Conservation (phyloP, 1,139 yeast genomes). For the Zygotorulaspora mrakii region DNA sequence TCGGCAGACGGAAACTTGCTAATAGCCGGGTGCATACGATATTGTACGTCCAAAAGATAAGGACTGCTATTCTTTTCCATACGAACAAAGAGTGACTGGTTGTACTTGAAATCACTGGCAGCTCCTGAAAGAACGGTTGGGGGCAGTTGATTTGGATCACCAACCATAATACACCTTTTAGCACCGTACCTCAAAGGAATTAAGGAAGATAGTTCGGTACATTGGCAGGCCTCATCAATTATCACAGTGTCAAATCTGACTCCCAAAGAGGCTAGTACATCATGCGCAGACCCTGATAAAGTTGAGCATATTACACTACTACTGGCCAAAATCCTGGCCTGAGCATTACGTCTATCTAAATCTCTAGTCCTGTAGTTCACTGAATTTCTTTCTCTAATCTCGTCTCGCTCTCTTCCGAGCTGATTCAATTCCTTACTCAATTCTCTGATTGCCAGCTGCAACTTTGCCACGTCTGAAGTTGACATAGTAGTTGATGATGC, state of each 20-base stretch:
- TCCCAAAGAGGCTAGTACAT: slow-evolving; percentile 68
- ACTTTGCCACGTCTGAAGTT: slow-evolving; percentile 38
- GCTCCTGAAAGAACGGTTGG: slow-evolving; percentile 95
- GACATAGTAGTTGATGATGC: slow-evolving; percentile 31
- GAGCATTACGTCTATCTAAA: slow-evolving; percentile 69
- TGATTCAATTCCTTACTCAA: slow-evolving; percentile 60
- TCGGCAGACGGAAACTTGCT: slow-evolving; percentile 81
- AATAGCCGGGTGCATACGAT: slow-evolving; percentile 96
- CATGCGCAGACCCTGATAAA: slow-evolving; percentile 92
- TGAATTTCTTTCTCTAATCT: slow-evolving; percentile 68
- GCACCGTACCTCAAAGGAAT: slow-evolving; percentile 95
- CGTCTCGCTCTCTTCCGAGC: slow-evolving; percentile 70
- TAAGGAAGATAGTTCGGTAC: slow-evolving; percentile 88
- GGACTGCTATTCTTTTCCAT: slow-evolving; percentile 70
- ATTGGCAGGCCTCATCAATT: slow-evolving; percentile 97
- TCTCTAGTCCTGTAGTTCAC: slow-evolving; percentile 73
- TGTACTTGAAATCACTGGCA: slow-evolving; percentile 76
- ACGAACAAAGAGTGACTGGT: slow-evolving; percentile 89
- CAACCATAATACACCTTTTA: slow-evolving; percentile 90
- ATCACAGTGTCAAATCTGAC: slow-evolving; percentile 88
- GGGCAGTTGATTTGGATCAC: slow-evolving; percentile 97
- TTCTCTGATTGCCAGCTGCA: slow-evolving; percentile 51
- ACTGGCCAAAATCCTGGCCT: slow-evolving; percentile 64
- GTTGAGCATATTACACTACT: slow-evolving; percentile 92
- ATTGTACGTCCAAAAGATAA: slow-evolving; percentile 84